Evolutionary conservation across 768 basidiomycete species (phyloP).

Genomic region (Pisolithus albus): DNA sequence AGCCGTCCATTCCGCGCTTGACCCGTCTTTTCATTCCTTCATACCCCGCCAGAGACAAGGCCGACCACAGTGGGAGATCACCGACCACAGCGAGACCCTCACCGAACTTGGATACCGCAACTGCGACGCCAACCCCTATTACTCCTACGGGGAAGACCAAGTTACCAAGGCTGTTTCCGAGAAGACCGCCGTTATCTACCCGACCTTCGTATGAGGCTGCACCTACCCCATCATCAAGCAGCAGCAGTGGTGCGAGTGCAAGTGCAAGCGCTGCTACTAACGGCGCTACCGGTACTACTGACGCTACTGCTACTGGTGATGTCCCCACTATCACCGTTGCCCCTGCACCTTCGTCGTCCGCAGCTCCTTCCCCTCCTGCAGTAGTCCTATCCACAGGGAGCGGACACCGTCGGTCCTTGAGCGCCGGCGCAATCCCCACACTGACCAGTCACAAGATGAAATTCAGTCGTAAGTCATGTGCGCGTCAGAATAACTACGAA

Average conservation of each 20-base stretch:
- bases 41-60: conserved; percentile 16
- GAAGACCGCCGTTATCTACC: conserved; percentile 26
- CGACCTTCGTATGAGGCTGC: conserved; percentile 24
- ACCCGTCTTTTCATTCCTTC: conserved; percentile 18
- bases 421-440: conserved; percentile 24
- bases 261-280: too few species aligned
- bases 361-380: conserved; percentile 2
- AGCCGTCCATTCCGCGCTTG: conserved; percentile 24
- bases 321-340: conserved; percentile 12
- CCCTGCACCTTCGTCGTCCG: conserved; percentile 5
- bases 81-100: conserved; percentile 17
- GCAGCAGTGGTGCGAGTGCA: too few species aligned
- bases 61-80: conserved; percentile 6
- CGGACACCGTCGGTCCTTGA: conserved; percentile 26
- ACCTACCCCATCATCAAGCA: neutral
- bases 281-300: too few species aligned
- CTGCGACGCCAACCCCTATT: conserved; percentile 16
- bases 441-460: conserved; percentile 24
- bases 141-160: conserved; percentile 22
- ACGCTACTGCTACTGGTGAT: conserved; percentile 1
- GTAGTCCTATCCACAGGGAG: conserved; percentile 8
- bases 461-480: conserved; percentile 30
- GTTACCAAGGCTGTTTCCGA: conserved; percentile 30
- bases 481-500: conserved; percentile 27
- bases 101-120: conserved; percentile 13